Base-by-base conservation (phyloP, 768 basidiomycete species). In the Albatrellus ellisii region DNA sequence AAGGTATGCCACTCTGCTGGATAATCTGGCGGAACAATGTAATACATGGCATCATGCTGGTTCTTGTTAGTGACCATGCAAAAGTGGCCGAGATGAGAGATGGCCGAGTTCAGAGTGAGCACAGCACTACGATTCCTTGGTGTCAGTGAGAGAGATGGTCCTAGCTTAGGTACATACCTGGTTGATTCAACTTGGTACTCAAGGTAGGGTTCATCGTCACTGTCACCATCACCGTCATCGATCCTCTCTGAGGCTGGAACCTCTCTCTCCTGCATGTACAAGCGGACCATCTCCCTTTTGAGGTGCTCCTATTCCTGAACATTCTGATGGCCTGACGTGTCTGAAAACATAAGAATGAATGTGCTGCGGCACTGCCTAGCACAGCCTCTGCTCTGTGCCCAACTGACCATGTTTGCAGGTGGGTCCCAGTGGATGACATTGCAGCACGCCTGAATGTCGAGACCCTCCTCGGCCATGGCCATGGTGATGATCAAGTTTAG, bases 381-480 rank as follows among this genome's bases (percentile, higher is more conserved):
- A 21, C 88, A 64, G 1, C 88, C 88, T 29, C 86, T 64, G 48
- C 83, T 86, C 58, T 91, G 88, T 1, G 77, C 73, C 79, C 86
- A 90, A 37, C 81, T 80, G 15, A 73, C 79, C 74, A 86, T 85
- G 53, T 86, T 88, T 15, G 62, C 62, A 0, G 84, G 76, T 0
- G 65, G 63, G 50, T 91, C 83, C 72, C 86, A 90, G 12, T 86
- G 75, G 38, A 89, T 74, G 45, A 90, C 85, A 41, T 77, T 76
- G 7, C 83, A 77, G 54, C 86, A 90, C 3, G 79, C 79, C 53
- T 77, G 81, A 34, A 81, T 85, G 50, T 91, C 87, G 24, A 90
- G 68, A 0, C 86, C 88, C 56, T 90, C 88, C 53, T 91, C 88
- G 0, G 87, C 87, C 2, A 90, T 84, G 1, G 79, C 63, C 0